Conservation (phyloP, 164 flowering plant species). For the Litsea cubeba region DNA sequence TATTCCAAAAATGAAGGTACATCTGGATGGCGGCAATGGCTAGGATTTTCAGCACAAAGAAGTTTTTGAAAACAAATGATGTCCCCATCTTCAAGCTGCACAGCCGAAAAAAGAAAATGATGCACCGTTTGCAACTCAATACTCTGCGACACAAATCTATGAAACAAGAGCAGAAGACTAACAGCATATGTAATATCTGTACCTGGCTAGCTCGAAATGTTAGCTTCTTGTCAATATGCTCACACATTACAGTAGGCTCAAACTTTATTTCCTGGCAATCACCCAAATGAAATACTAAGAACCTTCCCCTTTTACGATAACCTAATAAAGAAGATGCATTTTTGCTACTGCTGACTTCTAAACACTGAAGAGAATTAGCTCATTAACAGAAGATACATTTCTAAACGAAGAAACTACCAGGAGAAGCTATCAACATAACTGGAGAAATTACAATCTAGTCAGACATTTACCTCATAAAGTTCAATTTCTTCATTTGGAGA, state of each 20-base stretch:
- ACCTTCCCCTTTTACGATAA: not conserved
- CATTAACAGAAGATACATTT: not conserved
- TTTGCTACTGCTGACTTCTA: not conserved
- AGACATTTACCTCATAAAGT: slow-evolving; percentile 70
- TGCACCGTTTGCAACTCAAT: not conserved
- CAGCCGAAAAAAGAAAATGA: not conserved
- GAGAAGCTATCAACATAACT: too few species aligned
- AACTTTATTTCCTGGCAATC: slow-evolving; percentile 84
- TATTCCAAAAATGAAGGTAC: slow-evolving; percentile 87
- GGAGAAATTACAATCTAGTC: too few species aligned
- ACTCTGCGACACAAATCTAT: not conserved
- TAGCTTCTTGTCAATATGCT: slow-evolving; percentile 66
- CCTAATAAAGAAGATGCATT: not conserved
- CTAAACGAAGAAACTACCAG: not conserved
- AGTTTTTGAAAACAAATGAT: slow-evolving; percentile 86
- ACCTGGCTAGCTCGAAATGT: slow-evolving; percentile 88
- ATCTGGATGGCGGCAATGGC: slow-evolving; percentile 64
- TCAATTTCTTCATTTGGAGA: slow-evolving; percentile 83
- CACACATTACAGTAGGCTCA: slow-evolving; percentile 91
- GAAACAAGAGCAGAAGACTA: not conserved
- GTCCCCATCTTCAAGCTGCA: slow-evolving; percentile 96
- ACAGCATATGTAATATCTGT: not conserved
- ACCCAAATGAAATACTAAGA: not conserved
- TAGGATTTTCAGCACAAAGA: slow-evolving; percentile 32
- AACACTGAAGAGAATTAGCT: not conserved